These are phyloP conservation scores for Skeletonema tropicum DNA, from an alignment of 108 stramenopile genomes.

Conservation along the genomic window DNA sequence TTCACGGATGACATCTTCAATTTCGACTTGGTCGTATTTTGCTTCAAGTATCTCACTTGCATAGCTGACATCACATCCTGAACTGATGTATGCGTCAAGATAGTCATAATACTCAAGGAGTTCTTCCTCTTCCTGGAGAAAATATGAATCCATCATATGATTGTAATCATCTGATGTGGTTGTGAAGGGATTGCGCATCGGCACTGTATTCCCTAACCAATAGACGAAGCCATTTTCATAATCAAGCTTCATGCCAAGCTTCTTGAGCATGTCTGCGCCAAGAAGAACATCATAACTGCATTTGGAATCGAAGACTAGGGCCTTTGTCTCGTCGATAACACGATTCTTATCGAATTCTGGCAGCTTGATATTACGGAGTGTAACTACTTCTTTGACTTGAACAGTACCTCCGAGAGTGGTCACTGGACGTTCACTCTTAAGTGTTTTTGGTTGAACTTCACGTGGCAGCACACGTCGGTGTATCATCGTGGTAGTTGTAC, in stretches of 20 bases:
- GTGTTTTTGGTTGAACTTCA: neutral
- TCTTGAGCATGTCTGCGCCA: constrained; percentile 44
- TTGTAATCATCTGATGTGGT: neutral
- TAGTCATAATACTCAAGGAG: neutral
- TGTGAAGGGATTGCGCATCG: constrained; percentile 7
- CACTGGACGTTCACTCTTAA: neutral
- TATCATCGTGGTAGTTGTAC: constrained; percentile 7
- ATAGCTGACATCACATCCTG: neutral
- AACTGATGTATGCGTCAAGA: neutral
- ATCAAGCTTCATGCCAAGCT: neutral
- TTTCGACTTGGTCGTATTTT: constrained; percentile 36
- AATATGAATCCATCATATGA: neutral
- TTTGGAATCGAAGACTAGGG: constrained; percentile 17
- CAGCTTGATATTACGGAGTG: constrained; percentile 3
- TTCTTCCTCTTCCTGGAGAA: neutral
- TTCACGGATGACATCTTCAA: constrained; percentile 24
- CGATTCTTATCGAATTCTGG: constrained; percentile 37
- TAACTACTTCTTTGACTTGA: neutral
- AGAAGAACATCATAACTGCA: constrained; percentile 42
- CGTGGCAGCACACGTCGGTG: constrained; percentile 2
- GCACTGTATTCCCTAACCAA: constrained; percentile 26
- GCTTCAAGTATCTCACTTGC: constrained; percentile 39
- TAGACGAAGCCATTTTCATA: neutral
- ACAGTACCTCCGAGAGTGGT: neutral
- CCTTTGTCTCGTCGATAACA: constrained; percentile 2